Percentiles rank a stretch among this genome's conserved stretches.
These are phyloP conservation scores for Metschnikowia orientalis DNA, from an alignment of 805 yeast genomes.

Conservation along the genomic window DNA sequence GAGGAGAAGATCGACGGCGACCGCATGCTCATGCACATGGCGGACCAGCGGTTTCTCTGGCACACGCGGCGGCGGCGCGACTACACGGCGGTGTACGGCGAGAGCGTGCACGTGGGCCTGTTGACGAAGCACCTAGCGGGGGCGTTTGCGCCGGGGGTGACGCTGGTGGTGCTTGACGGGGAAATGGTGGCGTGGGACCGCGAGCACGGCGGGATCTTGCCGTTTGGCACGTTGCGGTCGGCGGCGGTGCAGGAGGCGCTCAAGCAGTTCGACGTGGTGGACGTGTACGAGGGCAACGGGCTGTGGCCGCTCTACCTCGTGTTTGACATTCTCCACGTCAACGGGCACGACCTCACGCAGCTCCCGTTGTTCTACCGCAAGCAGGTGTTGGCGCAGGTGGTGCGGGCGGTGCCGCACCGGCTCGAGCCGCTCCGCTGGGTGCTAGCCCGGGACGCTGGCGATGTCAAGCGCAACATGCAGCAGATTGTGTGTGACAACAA, in stretches of 20 bases:
- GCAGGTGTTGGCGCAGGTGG: constrained; percentile 40
- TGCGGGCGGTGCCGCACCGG: constrained; percentile 43
- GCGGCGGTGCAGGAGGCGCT: constrained; percentile 56
- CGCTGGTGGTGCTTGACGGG: constrained; percentile 64
- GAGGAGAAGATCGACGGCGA: constrained; percentile 97
- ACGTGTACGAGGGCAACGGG: constrained; percentile 24
- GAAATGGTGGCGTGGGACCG: constrained; percentile 91
- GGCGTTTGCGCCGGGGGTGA: constrained; percentile 37
- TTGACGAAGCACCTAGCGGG: constrained; percentile 48
- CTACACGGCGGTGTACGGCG: constrained; percentile 67
- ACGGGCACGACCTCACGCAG: constrained; percentile 58
- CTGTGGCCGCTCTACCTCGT: constrained; percentile 54
- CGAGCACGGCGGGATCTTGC: constrained; percentile 49
- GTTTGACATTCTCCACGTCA: constrained; percentile 70
- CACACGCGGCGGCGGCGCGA: constrained; percentile 70
- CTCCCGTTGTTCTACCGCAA: constrained; percentile 56
- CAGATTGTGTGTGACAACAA: constrained; percentile 57
- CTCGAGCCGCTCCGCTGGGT: constrained; percentile 46
- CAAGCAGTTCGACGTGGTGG: constrained; percentile 27
- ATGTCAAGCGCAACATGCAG: constrained; percentile 53
- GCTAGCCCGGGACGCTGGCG: constrained; percentile 42
- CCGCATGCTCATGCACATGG: constrained; percentile 71
- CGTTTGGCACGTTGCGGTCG: constrained; percentile 76
- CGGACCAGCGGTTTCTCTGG: constrained; percentile 37
- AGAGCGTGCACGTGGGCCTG: constrained; percentile 44